These are phyloP conservation scores for Chondrus crispus DNA, from an alignment of 23 red algal species.

Conservation along the genomic window DNA sequence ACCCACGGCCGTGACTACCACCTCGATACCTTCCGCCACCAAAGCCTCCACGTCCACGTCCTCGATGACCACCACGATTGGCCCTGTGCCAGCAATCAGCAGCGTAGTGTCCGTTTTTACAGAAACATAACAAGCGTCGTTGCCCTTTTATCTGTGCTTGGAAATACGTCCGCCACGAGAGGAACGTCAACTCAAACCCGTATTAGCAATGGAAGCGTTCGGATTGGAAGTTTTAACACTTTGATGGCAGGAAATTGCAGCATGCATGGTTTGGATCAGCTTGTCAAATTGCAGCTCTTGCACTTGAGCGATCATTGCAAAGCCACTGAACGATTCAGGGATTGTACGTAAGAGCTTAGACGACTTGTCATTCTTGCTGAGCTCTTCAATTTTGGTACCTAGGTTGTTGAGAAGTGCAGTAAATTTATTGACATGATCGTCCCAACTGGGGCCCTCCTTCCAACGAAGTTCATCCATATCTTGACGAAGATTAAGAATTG, in stretches of 20 bases:
- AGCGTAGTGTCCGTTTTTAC: too few relatives aligned
- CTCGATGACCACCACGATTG: too few relatives aligned
- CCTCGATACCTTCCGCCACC: too few relatives aligned
- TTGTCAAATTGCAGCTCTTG: not conserved
- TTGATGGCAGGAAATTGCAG: not conserved
- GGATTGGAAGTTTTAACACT: too few relatives aligned
- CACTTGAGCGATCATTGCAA: not conserved
- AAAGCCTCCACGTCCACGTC: too few relatives aligned
- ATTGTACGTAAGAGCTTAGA: not conserved
- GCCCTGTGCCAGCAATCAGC: too few relatives aligned
- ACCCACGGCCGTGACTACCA: too few relatives aligned
- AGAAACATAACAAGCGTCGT: too few relatives aligned
- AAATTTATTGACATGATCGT: not conserved
- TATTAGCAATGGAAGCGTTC: too few relatives aligned
- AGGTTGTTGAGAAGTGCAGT: not conserved
- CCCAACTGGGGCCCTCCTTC: not conserved
- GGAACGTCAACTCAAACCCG: too few relatives aligned
- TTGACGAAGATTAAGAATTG: not conserved
- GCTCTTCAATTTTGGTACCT: not conserved
- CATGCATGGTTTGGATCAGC: not conserved
- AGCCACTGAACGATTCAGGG: not conserved
- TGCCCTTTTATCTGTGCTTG: too few relatives aligned
- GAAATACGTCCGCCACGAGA: too few relatives aligned
- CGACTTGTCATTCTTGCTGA: not conserved
- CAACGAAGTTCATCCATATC: not conserved